Evolutionary conservation across 129 eudicot species (phyloP).

Genomic region (Tagetes patula): DNA sequence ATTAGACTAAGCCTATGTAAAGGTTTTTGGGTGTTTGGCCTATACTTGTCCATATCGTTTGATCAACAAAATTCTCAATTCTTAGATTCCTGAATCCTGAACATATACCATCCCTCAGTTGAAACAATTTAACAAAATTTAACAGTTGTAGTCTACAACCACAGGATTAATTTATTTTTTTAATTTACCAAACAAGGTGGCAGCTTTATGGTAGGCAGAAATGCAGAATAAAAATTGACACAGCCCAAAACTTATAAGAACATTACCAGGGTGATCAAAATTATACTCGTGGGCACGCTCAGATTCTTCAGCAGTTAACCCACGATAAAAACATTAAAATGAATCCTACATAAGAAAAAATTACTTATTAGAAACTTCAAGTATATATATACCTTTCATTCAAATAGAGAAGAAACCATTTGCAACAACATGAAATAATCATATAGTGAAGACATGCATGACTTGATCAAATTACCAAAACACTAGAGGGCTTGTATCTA

Average conservation of each 20-base stretch:
- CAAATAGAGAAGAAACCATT: constrained; percentile 13
- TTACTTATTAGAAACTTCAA: constrained; percentile 20
- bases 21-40: not conserved
- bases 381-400: constrained; percentile 8
- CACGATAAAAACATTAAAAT: constrained; percentile 59
- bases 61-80: not conserved
- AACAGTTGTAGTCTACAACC: constrained; percentile 41
- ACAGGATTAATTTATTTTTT: not conserved
- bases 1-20: not conserved
- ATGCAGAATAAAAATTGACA: constrained; percentile 2
- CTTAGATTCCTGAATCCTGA: not conserved
- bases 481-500: not conserved
- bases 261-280: constrained; percentile 96
- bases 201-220: constrained; percentile 7
- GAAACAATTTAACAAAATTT: constrained; percentile 6
- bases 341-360: constrained; percentile 58
- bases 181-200: not conserved
- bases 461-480: constrained; percentile 11
- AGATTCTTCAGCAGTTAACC: constrained; percentile 82
- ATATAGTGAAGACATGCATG: not conserved
- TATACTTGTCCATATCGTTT: not conserved
- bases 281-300: constrained; percentile 85
- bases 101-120: not conserved
- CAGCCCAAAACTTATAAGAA: constrained; percentile 8
- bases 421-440: not conserved